Percentiles rank a stretch among this genome's conserved stretches.
Evolutionary conservation across 306 rosid genomes (phyloP).

Genomic region (Chamaecrista fasciculata): DNA sequence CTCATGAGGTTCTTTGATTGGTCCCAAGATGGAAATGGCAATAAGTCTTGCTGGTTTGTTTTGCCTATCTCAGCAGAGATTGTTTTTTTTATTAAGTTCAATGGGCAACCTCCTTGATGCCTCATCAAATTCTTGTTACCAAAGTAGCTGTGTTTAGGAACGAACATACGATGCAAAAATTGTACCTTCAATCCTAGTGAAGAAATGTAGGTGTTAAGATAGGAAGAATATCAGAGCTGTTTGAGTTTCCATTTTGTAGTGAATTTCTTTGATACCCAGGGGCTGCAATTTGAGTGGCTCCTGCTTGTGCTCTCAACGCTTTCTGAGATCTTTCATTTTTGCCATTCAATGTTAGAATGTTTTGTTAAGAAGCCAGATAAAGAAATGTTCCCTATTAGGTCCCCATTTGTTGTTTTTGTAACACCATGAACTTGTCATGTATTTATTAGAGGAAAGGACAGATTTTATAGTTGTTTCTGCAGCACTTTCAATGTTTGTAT

Average conservation of each 20-base stretch:
- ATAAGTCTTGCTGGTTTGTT: background rate
- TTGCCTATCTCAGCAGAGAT: background rate
- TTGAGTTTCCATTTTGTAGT: constrained; percentile 17
- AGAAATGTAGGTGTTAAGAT: constrained; percentile 12
- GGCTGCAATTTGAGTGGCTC: constrained; percentile 17
- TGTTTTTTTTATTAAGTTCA: background rate
- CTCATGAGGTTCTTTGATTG: constrained; percentile 61
- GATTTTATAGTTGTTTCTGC: too few relatives aligned
- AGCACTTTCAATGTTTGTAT: background rate
- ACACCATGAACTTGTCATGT: background rate
- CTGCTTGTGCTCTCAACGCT: background rate
- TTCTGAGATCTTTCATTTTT: background rate
- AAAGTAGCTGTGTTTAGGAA: constrained; percentile 8
- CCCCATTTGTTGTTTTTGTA: background rate
- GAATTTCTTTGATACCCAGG: background rate
- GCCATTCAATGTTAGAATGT: background rate
- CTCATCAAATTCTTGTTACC: background rate
- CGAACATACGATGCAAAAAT: constrained; percentile 26
- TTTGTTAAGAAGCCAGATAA: constrained; percentile 5
- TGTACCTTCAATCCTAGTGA: constrained; percentile 27
- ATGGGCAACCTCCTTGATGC: constrained; percentile 35
- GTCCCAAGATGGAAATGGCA: background rate
- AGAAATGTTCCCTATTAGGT: background rate
- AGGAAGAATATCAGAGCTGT: constrained; percentile 19
- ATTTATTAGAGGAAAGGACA: background rate